Evolutionary conservation across 257 asterid species (phyloP), one percentile per base, ranked within the genome.

Genomic region (Cynanchum wilfordii): DNA sequence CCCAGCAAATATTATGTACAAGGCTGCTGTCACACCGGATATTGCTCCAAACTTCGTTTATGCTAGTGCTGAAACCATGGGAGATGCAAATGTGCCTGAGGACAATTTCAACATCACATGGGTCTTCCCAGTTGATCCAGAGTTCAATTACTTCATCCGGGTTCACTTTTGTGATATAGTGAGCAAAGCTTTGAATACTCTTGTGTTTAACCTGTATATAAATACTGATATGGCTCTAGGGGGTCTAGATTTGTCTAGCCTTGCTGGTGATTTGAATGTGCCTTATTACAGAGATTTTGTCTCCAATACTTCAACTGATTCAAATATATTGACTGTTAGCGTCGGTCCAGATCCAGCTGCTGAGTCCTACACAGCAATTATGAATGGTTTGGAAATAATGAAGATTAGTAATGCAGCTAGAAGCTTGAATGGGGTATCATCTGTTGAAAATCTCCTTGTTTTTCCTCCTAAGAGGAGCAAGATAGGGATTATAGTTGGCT

Each of bases 351-450:
- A 79, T 62, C 7, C 38, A 30, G 69, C 27, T 27, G 45, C 79
- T 2, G 84, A 74, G 4, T 62, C 56, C 59, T 36, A 11, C 40
- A 69, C 80, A 25, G 88, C 88, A n/a, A 79, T 84, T 68, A 71
- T 84, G 81, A 84, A 84, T 54, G 88, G 88, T 63, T 75, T 84
- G 71, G 88, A 84, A 75, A 84, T 84, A 70, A 76, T 84, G 82
- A 84, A 81, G 88, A 66, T 84, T 8, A 84, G 88, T 70, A 84
- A 84, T 25, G 81, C 50, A 7, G 88, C 81, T 3, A 60, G 81
- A 72, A 84, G 88, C 78, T 79, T 84, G 75, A 73, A 75, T 25
- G 88, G 88, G 54, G 73, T 68, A 72, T 78, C 77, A 19, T 29
- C 88, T 5, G 88, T 84, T 20, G 76, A 77, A 52, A 70, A 65